A percentile compares a stretch with the other conserved stretches of the same genome.
These are phyloP conservation scores for Hymenoscyphus albidus DNA, from an alignment of 2,329 filamentous ascomycete genomes.

Conservation along the genomic window DNA sequence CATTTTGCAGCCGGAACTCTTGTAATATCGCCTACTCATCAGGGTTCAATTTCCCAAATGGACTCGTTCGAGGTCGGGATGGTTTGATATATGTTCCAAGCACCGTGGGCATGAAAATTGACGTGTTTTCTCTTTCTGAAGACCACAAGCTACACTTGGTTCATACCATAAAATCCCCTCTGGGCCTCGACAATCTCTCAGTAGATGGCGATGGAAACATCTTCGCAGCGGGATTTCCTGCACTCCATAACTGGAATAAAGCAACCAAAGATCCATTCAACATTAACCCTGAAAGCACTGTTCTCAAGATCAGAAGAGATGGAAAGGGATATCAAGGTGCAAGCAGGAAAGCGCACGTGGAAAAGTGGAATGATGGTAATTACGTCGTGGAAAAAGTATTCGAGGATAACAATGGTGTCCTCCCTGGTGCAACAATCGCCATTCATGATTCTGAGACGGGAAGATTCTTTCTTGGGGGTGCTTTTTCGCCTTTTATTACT, in stretches of 20 bases:
- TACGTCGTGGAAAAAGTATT: constrained; percentile 33
- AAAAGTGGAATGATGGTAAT: constrained; percentile 16
- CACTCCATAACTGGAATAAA: constrained; percentile 23
- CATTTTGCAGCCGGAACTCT: constrained; percentile 29
- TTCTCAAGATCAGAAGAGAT: constrained; percentile 29
- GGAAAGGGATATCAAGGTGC: constrained; percentile 12
- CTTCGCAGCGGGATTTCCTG: constrained; percentile 35
- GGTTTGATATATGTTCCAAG: constrained; percentile 37
- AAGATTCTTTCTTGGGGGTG: constrained; percentile 34
- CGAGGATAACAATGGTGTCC: constrained; percentile 35
- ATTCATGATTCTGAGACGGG: constrained; percentile 35
- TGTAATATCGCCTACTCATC: constrained; percentile 31
- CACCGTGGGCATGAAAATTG: constrained; percentile 27
- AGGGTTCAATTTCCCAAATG: constrained; percentile 32
- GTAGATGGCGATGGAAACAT: constrained; percentile 38
- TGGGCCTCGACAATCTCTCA: constrained; percentile 37
- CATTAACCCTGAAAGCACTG: constrained; percentile 21
- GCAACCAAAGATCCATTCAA: constrained; percentile 28
- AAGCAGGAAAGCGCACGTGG: constrained; percentile 6
- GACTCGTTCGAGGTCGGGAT: constrained; percentile 33
- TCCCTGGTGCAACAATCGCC: constrained; percentile 29
- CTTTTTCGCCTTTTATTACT: constrained; percentile 23
- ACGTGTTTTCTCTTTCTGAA: constrained; percentile 26
- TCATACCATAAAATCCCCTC: constrained; percentile 30
- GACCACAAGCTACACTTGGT: constrained; percentile 21